Base-by-base conservation (phyloP, 176 grass and related monocot genomes). In the Alopecurus myosuroides region DNA sequence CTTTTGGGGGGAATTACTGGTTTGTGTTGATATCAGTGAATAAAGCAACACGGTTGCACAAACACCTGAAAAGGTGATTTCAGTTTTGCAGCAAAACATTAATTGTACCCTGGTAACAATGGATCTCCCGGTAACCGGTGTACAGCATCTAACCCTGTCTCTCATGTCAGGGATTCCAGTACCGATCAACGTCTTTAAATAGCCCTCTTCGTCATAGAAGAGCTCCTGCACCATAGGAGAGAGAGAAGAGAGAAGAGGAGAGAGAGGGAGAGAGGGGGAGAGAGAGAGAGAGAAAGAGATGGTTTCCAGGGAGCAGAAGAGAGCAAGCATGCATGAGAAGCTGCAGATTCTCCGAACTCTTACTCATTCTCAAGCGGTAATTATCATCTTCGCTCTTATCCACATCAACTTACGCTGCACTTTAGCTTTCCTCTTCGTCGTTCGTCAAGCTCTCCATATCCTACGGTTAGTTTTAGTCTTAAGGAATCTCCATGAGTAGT, bases 361-460 rank as follows among this genome's bases (percentile, higher is more conserved):
- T 76, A 90, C 95, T 53, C 87, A 93, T 86, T 97, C 95, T 85
- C 90, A 88, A 69, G 92, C 88, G 86, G 95, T 97, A 88, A 80
- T 46, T 88, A 29, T 35, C 63, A 68, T 48, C 25, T 82, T 51
- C 12, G 26, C 41, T 51, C 25, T 69, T 75, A 49, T 45, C 12
- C 40, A 18, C 1, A 35, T 34, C 57, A 65, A 60, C 20, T 81
- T 82, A 9, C 45, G 14, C 29, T 31, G 2, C 14, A 33, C 7
- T 22, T 76, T 17, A 15, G 48, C 4, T 72, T 45, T 74, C 78
- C 14, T 62, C 30, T 74, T 51, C 29, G 25, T 11, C 22, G 13
- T 45, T 42, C 48, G 1, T 17, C 5, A 61, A 36, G 20, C 81
- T 64, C 81, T 64, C n/a, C 39, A 74, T 67, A 8, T 52, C 31